A percentile compares a stretch with the other conserved stretches of the same genome.
These are phyloP conservation scores for Thielaviopsis populi DNA, from an alignment of 2,329 filamentous ascomycete genomes.

Conservation along the genomic window DNA sequence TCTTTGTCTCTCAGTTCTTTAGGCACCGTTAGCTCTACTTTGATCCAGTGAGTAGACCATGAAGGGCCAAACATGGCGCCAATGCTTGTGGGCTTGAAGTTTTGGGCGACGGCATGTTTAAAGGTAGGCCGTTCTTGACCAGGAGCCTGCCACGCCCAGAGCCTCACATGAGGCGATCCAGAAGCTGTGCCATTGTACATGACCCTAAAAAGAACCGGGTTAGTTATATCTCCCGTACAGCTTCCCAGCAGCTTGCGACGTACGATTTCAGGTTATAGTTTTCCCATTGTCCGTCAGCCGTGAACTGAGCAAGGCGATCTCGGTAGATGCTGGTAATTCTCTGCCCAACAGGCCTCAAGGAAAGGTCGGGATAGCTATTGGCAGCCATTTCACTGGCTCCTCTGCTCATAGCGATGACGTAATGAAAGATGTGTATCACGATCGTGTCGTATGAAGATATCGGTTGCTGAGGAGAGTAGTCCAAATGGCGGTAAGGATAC, in stretches of 20 bases:
- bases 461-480: background rate
- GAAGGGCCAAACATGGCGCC: slow-evolving; percentile 79
- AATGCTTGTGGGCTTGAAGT: slow-evolving; percentile 56
- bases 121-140: slow-evolving; percentile 69
- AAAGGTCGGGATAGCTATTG: slow-evolving; percentile 34
- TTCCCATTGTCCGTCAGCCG: slow-evolving; percentile 62
- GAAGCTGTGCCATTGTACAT: slow-evolving; percentile 52
- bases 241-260: slow-evolving; percentile 21
- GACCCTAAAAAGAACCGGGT: slow-evolving; percentile 35
- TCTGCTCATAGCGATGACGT: background rate
- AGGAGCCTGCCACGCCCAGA: slow-evolving; percentile 76
- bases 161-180: slow-evolving; percentile 62
- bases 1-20: slow-evolving; percentile 56
- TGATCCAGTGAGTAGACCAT: slow-evolving; percentile 98
- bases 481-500: background rate
- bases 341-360: slow-evolving; percentile 49
- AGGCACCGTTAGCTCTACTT: slow-evolving; percentile 64
- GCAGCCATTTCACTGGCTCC: background rate
- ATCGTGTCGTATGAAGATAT: background rate
- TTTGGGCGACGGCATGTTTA: slow-evolving; percentile 35
- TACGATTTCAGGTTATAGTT: slow-evolving; percentile 59
- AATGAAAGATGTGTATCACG: background rate
- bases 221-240: background rate
- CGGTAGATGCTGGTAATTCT: slow-evolving; percentile 75
- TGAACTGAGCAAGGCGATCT: slow-evolving; percentile 70